Evolutionary conservation across 1,139 yeast species (phyloP), one percentile per base, ranked within the genome.

Genomic region (Zygosaccharomyces sapae): DNA sequence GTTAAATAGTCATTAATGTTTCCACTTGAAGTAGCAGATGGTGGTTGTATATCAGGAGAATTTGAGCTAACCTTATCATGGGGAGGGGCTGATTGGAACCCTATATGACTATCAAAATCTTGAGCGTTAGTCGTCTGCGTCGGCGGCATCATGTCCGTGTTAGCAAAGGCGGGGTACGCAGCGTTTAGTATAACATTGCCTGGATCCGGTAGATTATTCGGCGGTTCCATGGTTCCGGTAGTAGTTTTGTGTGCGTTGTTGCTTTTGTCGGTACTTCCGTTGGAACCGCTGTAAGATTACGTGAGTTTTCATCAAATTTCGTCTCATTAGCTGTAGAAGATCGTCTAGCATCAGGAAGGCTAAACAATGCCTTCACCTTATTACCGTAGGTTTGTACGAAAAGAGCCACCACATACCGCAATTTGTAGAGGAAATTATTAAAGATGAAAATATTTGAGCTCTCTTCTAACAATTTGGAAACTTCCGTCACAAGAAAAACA

Each of bases 341-440:
- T 10, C 31, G 31, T 10, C n/a, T 3, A 9, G 6, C 10, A 27
- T 27, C 30, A 8, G 8, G 22, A 44, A 33, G 22, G 24, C 39
- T 33, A 39, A 33, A 18, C 38, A 38, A 22, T 33, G 39, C 50
- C 12, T 45, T 73, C 8, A 77, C 73, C 59, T 80, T 84, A 31
- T 75, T 73, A 2, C 77, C 74, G 59, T 80, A 81, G 0, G 85
- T 80, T 55, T 80, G 84, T 22, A 78, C 71, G 53, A 80, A 81
- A 38, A 81, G 64, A 27, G 79, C 78, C 30, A 81, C 63, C 36
- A 81, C 80, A 44, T 80, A 70, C 46, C 78, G 70, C 51, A 77
- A 70, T 58, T 80, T 81, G 55, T 72, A 72, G 47, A 81, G 62
- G 44, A 75, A 73, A 55, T 72, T 73, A 61, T 80, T 81, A 42